Conservation (phyloP, 768 basidiomycete species). For the Suillus weaverae region DNA sequence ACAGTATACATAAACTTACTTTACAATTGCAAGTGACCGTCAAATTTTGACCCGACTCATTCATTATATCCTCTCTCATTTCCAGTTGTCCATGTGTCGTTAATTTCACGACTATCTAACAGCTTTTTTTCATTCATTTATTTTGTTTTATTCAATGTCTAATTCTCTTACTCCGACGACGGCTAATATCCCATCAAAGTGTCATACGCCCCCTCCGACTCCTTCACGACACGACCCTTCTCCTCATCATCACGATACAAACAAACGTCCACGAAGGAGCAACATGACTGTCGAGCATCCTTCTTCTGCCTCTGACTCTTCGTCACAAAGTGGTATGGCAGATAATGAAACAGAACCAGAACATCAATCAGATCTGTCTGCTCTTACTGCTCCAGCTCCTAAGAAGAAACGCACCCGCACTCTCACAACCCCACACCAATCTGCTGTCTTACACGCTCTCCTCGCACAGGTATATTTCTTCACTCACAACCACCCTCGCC, state of each 20-base stretch:
- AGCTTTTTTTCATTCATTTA: slow-evolving; percentile 20
- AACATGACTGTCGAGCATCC: slow-evolving; percentile 26
- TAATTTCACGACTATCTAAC: slow-evolving; percentile 11
- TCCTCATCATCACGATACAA: slow-evolving; percentile 3
- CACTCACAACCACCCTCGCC: background rate
- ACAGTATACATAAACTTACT: background rate
- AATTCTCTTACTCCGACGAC: slow-evolving; percentile 19
- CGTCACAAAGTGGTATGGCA: slow-evolving; percentile 57
- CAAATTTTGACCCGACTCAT: slow-evolving; percentile 2
- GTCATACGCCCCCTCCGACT: slow-evolving; percentile 12
- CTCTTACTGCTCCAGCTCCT: slow-evolving; percentile 33
- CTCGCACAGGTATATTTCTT: slow-evolving; percentile 68
- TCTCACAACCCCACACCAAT: slow-evolving; percentile 85
- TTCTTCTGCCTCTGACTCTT: slow-evolving; percentile 36
- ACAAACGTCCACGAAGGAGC: slow-evolving; percentile 21
- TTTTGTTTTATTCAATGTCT: slow-evolving; percentile 30
- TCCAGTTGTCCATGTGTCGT: slow-evolving; percentile 17
- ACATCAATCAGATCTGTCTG: slow-evolving; percentile 40
- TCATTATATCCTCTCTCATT: slow-evolving; percentile 2
- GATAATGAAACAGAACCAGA: slow-evolving; percentile 58
- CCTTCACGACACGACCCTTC: slow-evolving; percentile 27
- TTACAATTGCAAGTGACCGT: background rate
- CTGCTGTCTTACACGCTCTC: slow-evolving; percentile 82
- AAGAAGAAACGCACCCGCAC: slow-evolving; percentile 81
- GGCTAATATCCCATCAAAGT: slow-evolving; percentile 24